phyloP scores from a whole-genome alignment of 148 eudicot species.

The Arbutus unedo region DNA sequence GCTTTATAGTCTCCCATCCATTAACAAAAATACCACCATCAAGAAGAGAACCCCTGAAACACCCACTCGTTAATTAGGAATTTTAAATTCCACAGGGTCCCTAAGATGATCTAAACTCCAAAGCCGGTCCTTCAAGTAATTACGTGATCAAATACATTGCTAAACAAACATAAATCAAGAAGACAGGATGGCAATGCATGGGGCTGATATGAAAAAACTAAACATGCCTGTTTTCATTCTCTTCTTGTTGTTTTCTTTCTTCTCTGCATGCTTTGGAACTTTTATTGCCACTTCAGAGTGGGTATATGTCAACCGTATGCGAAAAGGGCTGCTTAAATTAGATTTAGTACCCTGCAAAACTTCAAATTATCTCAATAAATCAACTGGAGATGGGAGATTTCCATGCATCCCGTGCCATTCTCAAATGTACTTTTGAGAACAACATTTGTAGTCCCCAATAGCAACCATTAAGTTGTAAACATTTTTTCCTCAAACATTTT shows the following conservation, averaged over 20 bases:
- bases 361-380: slow-evolving; percentile 18
- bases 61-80: not conserved
- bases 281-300: slow-evolving; percentile 31
- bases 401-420: not conserved
- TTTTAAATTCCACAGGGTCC: not conserved
- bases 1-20: no score
- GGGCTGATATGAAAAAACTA: not conserved
- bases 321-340: slow-evolving; percentile 56
- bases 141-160: not conserved
- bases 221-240: slow-evolving; percentile 73
- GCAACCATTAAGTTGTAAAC: not conserved
- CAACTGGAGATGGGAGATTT: not conserved
- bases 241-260: slow-evolving; percentile 56
- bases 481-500: not conserved
- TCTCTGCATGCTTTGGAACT: slow-evolving; percentile 28
- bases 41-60: not conserved
- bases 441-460: not conserved
- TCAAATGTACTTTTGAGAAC: not conserved
- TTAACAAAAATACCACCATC: not conserved
- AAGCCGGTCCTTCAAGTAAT: not conserved
- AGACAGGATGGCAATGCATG: not conserved
- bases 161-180: not conserved
- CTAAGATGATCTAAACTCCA: not conserved
- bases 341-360: slow-evolving; percentile 60
- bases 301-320: slow-evolving; percentile 69